These are phyloP conservation scores for Fusarium sp. DNA, from an alignment of 2,329 filamentous ascomycete species.

Conservation along the genomic window DNA sequence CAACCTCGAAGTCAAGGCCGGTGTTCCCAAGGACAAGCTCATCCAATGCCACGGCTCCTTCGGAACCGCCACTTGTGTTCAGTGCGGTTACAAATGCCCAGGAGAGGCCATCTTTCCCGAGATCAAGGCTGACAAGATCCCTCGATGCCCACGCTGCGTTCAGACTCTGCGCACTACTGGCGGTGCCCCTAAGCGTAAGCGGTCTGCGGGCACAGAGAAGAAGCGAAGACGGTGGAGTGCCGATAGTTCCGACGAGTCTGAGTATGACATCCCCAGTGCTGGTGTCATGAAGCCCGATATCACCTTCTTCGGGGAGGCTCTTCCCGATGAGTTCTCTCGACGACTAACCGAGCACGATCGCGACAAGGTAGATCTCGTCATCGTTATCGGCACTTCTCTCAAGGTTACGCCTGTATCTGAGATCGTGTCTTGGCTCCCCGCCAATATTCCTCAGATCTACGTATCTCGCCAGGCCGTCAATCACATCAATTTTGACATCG, in stretches of 20 bases:
- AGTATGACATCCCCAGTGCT: slow-evolving; percentile 66
- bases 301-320: slow-evolving; percentile 93
- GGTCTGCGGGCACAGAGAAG: slow-evolving; percentile 52
- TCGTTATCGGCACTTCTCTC: slow-evolving; percentile 95
- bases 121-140: slow-evolving; percentile 78
- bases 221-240: slow-evolving; percentile 50
- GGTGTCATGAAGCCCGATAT: slow-evolving; percentile 98
- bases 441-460: slow-evolving; percentile 88
- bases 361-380: slow-evolving; percentile 82
- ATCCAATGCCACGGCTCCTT: slow-evolving; percentile 98
- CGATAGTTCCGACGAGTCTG: slow-evolving; percentile 55
- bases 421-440: slow-evolving; percentile 80
- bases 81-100: slow-evolving; percentile 76
- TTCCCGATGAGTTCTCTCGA: slow-evolving; percentile 83
- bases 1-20: slow-evolving; percentile 89
- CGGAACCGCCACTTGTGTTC: slow-evolving; percentile 87
- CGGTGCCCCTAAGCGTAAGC: slow-evolving; percentile 49
- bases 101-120: slow-evolving; percentile 83
- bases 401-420: slow-evolving; percentile 96
- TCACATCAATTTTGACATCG: slow-evolving; percentile 96
- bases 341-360: slow-evolving; percentile 84
- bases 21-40: slow-evolving; percentile 80
- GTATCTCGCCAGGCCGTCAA: slow-evolving; percentile 84
- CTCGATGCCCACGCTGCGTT: slow-evolving; percentile 77
- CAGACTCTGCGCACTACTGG: slow-evolving; percentile 54